A percentile compares a stretch with the other conserved stretches of the same genome.
Conservation (phyloP, 768 basidiomycete genomes). For the Clitopilus passeckerianus region DNA sequence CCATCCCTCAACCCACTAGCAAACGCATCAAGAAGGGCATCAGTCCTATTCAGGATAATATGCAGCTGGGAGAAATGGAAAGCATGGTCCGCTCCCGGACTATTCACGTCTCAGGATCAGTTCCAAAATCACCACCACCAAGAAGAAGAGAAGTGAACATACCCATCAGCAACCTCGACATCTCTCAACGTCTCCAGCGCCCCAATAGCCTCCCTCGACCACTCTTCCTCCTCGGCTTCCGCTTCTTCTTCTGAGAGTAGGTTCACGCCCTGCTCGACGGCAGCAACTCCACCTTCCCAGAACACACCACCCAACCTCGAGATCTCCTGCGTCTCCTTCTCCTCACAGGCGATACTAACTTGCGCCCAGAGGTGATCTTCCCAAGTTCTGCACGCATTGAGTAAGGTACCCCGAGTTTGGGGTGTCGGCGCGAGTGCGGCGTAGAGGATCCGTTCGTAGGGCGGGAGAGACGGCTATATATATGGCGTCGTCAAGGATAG, state of each 20-base stretch:
- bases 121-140: too few species aligned
- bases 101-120: too few species aligned
- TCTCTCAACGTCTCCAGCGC: constrained; percentile 54
- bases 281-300: constrained; percentile 66
- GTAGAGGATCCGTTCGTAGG: constrained; percentile 80
- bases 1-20: constrained; percentile 52
- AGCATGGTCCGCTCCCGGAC: constrained; percentile 62
- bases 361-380: constrained; percentile 96
- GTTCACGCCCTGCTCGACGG: constrained; percentile 33
- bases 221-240: constrained; percentile 50
- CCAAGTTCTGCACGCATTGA: constrained; percentile 82
- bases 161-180: constrained; percentile 65
- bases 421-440: constrained; percentile 77
- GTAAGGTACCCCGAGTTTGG: constrained; percentile 60
- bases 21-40: constrained; percentile 64
- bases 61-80: constrained; percentile 81
- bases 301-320: constrained; percentile 66
- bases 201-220: constrained; percentile 59
- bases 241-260: constrained; percentile 19
- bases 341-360: constrained; percentile 75
- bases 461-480: constrained; percentile 45
- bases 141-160: constrained; percentile 5
- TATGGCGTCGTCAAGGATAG: background rate
- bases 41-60: constrained; percentile 70
- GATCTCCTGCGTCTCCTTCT: constrained; percentile 71